Conservation (phyloP, 2,329 filamentous ascomycete genomes). For the Fonsecaea multimorphosa region DNA sequence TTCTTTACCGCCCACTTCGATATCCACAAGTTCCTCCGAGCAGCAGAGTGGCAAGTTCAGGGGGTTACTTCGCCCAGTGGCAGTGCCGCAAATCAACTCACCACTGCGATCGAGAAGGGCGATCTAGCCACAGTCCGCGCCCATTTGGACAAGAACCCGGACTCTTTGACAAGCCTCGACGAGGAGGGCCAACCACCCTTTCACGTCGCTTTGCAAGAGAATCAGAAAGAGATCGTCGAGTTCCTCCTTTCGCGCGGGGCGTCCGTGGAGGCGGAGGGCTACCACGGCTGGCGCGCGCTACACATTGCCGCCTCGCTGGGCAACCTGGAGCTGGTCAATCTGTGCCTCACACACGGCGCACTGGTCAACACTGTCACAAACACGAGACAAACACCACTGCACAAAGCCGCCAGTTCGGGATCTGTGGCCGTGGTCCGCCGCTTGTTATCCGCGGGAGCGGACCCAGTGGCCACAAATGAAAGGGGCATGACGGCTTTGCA, state of each 20-base stretch:
- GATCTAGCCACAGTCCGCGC: constrained; percentile 24
- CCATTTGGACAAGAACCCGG: constrained; percentile 20
- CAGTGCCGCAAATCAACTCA: constrained; percentile 21
- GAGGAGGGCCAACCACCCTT: constrained; percentile 36
- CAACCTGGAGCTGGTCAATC: constrained; percentile 32
- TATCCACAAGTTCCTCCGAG: constrained; percentile 38
- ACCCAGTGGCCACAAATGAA: constrained; percentile 43
- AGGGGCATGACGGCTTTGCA: constrained; percentile 51
- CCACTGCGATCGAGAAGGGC: constrained; percentile 34
- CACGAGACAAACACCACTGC: constrained; percentile 36
- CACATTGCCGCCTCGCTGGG: constrained; percentile 39
- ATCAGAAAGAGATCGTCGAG: constrained; percentile 25
- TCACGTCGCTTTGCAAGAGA: constrained; percentile 35
- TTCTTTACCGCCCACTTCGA: constrained; percentile 39
- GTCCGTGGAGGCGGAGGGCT: constrained; percentile 35
- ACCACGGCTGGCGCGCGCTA: constrained; percentile 37
- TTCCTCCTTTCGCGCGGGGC: constrained; percentile 36
- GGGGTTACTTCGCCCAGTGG: constrained; percentile 20
- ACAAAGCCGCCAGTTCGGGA: constrained; percentile 36
- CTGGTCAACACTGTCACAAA: constrained; percentile 27
- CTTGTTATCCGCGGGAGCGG: constrained; percentile 48
- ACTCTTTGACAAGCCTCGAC: constrained; percentile 28
- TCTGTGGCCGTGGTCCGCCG: constrained; percentile 35
- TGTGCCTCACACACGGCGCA: constrained; percentile 33
- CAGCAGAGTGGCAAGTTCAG: constrained; percentile 29